Percentiles rank a stretch among this genome's conserved stretches.
Conservation (phyloP, 2,329 filamentous ascomycete genomes). For the Cyphellophora attinorum region DNA sequence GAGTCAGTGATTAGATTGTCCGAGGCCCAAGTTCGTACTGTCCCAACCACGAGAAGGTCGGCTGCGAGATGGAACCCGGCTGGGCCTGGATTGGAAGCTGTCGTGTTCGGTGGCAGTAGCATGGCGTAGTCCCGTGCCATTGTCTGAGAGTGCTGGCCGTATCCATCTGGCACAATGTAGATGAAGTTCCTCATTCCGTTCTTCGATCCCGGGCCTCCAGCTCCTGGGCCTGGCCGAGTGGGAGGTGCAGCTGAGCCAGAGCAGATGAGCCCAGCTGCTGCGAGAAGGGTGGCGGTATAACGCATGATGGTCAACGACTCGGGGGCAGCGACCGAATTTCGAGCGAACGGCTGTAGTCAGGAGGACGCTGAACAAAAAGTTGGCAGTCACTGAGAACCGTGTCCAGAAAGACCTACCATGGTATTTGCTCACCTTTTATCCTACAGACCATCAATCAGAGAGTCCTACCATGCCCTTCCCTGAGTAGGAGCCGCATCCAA, state of each 20-base stretch:
- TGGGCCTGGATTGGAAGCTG: background rate
- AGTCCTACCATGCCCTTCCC: no score
- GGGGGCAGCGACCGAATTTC: background rate
- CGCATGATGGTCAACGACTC: background rate
- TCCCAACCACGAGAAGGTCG: background rate
- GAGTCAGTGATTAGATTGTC: conserved; percentile 1
- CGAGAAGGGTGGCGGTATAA: background rate
- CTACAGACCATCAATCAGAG: no score
- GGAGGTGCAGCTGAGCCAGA: background rate
- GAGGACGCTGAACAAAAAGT: no score
- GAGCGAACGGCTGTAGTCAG: background rate
- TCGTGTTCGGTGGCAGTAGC: background rate
- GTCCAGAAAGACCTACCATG: no score
- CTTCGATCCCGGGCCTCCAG: background rate
- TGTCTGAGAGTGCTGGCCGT: background rate
- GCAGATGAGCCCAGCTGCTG: background rate
- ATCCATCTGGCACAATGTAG: background rate
- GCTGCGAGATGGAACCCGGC: background rate
- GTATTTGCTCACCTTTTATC: no score
- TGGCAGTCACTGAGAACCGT: no score
- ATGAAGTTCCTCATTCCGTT: background rate
- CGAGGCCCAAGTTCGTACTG: background rate
- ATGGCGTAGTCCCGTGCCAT: background rate
- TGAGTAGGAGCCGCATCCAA: no score
- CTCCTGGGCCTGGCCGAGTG: no score